A percentile compares a stretch with the other conserved stretches of the same genome.
Conservation (phyloP, 106 monocot species). For the Chionographis japonica region DNA sequence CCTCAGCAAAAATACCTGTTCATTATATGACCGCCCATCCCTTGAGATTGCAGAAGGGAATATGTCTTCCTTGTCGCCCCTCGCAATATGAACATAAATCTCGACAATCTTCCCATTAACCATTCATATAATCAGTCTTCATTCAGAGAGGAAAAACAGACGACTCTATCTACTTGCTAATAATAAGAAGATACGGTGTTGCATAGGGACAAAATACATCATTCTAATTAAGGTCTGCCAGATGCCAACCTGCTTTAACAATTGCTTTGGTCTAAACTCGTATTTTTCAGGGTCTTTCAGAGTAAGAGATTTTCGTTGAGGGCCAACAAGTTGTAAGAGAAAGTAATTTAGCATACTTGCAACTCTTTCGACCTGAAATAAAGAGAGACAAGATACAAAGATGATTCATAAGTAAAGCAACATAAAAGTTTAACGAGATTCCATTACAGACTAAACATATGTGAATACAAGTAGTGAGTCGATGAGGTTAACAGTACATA, state of each 20-base stretch:
- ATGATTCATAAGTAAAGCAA: neutral
- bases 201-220: neutral
- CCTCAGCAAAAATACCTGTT: slow-evolving; percentile 41
- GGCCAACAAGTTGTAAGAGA: slow-evolving; percentile 92
- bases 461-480: neutral
- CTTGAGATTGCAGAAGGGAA: slow-evolving; percentile 84
- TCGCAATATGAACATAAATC: slow-evolving; percentile 94
- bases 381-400: neutral
- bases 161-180: neutral
- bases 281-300: slow-evolving; percentile 99
- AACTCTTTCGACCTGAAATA: slow-evolving; percentile 85
- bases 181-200: neutral
- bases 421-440: too few species aligned
- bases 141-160: slow-evolving; percentile 14
- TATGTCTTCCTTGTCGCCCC: slow-evolving; percentile 74
- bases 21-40: slow-evolving; percentile 94
- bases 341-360: slow-evolving; percentile 99
- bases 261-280: slow-evolving; percentile 93
- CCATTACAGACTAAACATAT: too few species aligned
- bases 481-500: too few species aligned
- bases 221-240: neutral
- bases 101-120: slow-evolving; percentile 67
- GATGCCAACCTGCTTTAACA: slow-evolving; percentile 76
- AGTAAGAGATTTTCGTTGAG: slow-evolving; percentile 79
- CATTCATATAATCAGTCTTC: slow-evolving; percentile 8